phyloP scores from a whole-genome alignment of 176 grass and related monocot species.

The Carex kokanica region DNA sequence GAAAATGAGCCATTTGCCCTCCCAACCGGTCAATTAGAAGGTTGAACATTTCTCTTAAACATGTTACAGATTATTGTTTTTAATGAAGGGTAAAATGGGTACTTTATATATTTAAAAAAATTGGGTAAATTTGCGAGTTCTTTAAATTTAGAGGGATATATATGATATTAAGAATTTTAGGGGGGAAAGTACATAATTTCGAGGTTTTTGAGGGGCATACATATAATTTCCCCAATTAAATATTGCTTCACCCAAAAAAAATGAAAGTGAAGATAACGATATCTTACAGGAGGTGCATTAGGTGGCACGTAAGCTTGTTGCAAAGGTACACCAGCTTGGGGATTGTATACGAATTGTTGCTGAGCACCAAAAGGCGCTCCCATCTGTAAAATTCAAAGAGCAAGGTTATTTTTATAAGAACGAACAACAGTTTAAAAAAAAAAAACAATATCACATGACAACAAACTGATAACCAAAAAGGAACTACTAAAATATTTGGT shows the following conservation, averaged over 20 bases:
- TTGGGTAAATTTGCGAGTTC: too few relatives aligned
- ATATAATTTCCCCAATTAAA: neutral
- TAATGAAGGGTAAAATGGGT: too few relatives aligned
- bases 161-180: too few relatives aligned
- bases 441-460: neutral
- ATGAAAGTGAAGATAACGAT: neutral
- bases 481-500: neutral
- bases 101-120: too few relatives aligned
- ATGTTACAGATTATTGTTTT: too few relatives aligned
- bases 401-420: neutral
- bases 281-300: conserved; percentile 26
- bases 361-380: conserved; percentile 17
- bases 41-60: too few relatives aligned
- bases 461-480: neutral
- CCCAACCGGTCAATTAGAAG: too few relatives aligned
- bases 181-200: too few relatives aligned
- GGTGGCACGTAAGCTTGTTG: conserved; percentile 24
- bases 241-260: neutral
- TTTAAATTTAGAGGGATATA: too few relatives aligned
- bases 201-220: too few relatives aligned
- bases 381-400: conserved; percentile 13
- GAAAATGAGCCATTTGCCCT: too few relatives aligned
- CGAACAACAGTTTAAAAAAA: neutral
- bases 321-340: conserved; percentile 22
- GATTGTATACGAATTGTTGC: conserved; percentile 28